These are phyloP conservation scores for Silene noctiflora DNA, from an alignment of 179 eudicot species.

Conservation along the genomic window DNA sequence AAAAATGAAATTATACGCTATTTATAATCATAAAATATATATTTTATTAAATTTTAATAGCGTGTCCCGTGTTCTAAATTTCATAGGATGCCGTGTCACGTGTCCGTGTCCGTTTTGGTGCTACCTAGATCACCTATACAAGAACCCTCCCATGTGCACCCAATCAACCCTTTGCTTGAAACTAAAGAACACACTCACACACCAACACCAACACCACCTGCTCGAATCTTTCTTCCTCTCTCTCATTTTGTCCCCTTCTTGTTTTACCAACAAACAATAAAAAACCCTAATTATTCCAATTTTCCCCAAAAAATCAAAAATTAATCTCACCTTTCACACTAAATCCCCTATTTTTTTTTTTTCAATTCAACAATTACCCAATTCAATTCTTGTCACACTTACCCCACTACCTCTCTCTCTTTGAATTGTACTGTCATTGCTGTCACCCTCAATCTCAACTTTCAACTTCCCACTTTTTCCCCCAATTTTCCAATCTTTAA, in stretches of 20 bases:
- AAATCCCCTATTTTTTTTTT: not conserved
- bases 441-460: conserved; percentile 82
- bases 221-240: conserved; percentile 20
- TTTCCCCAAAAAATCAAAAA: not conserved
- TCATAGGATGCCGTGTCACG: no score
- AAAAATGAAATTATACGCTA: no score
- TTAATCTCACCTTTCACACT: not conserved
- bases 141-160: not conserved
- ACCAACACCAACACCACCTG: not conserved
- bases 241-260: conserved; percentile 5
- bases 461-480: conserved; percentile 30
- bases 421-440: conserved; percentile 42
- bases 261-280: not conserved
- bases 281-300: conserved; percentile 27
- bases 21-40: no score
- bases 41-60: no score
- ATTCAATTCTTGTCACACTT: conserved; percentile 20
- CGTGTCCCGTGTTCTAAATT: no score
- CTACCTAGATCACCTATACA: no score
- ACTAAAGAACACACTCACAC: not conserved
- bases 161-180: no score
- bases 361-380: not conserved
- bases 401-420: conserved; percentile 46
- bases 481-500: conserved; percentile 11
- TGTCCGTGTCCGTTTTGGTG: no score